Conservation (phyloP, 2,329 filamentous ascomycete genomes). For the Phialophora tarda region DNA sequence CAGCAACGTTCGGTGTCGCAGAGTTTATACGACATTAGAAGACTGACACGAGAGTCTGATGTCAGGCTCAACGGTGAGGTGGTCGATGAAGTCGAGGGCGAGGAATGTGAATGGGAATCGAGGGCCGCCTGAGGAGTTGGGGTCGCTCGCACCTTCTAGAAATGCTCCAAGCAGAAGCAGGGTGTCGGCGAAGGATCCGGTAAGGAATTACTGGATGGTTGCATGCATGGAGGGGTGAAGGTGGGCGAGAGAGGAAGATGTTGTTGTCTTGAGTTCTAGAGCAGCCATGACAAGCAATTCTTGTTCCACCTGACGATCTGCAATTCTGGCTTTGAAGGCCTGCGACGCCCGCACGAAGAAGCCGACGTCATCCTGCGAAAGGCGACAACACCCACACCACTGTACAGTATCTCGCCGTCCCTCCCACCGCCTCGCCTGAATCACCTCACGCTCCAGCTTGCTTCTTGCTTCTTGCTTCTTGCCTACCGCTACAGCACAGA, state of each 20-base stretch:
- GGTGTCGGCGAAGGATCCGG: background rate
- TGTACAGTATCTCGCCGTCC: background rate
- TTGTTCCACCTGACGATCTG: conserved; percentile 4
- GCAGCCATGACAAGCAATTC: background rate
- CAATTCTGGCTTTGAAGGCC: background rate
- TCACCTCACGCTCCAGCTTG: background rate
- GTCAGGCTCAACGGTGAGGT: conserved; percentile 5
- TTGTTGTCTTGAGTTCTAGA: conserved; percentile 4
- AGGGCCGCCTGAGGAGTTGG: conserved; percentile 7
- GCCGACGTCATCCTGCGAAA: conserved; percentile 3
- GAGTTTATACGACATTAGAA: background rate
- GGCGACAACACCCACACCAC: background rate
- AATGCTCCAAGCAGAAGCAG: background rate
- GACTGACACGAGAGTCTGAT: conserved; percentile 6
- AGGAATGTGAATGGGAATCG: conserved; percentile 2
- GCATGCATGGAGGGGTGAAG: background rate
- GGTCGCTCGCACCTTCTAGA: conserved; percentile 16
- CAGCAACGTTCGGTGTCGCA: background rate
- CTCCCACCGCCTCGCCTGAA: background rate
- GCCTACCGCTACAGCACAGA: too few relatives aligned
- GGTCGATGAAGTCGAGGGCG: background rate
- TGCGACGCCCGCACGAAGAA: background rate
- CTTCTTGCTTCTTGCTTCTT: background rate
- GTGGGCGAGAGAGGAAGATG: background rate
- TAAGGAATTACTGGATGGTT: background rate